Evolutionary conservation across 495 filamentous ascomycete genomes (phyloP).

Genomic region (Hyaloscypha hepaticicola): DNA sequence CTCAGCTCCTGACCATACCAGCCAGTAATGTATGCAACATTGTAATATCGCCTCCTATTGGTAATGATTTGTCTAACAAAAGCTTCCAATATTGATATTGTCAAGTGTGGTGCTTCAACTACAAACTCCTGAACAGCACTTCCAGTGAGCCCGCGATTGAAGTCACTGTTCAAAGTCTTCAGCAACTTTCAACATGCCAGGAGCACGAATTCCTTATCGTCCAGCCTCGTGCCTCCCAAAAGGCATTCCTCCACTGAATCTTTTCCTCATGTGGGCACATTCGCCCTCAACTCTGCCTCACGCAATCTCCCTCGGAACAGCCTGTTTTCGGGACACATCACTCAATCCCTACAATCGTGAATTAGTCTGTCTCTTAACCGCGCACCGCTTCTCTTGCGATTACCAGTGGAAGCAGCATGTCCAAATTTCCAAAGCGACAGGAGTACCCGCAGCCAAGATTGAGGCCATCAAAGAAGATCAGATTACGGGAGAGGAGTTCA

Average conservation of each 20-base stretch:
- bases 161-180: neutral
- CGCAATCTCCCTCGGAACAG: conserved; percentile 26
- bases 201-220: conserved; percentile 21
- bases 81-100: neutral
- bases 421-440: conserved; percentile 5
- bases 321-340: conserved; percentile 27
- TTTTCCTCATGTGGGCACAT: conserved; percentile 25
- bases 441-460: conserved; percentile 18
- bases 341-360: conserved; percentile 21
- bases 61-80: neutral
- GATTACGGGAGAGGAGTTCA: conserved; percentile 12
- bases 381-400: conserved; percentile 16
- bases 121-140: neutral
- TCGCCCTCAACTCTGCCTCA: conserved; percentile 26
- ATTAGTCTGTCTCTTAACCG: conserved; percentile 20
- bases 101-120: neutral
- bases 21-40: neutral
- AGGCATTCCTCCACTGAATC: conserved; percentile 22
- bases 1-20: neutral
- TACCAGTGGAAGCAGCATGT: conserved; percentile 28
- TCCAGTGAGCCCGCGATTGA: neutral
- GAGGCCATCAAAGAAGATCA: conserved; percentile 16
- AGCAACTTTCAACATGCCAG: conserved; percentile 9
- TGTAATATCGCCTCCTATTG: neutral
- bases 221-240: conserved; percentile 13